Conservation (phyloP, 202 grass and related monocot species). For the Setaria viridis region DNA sequence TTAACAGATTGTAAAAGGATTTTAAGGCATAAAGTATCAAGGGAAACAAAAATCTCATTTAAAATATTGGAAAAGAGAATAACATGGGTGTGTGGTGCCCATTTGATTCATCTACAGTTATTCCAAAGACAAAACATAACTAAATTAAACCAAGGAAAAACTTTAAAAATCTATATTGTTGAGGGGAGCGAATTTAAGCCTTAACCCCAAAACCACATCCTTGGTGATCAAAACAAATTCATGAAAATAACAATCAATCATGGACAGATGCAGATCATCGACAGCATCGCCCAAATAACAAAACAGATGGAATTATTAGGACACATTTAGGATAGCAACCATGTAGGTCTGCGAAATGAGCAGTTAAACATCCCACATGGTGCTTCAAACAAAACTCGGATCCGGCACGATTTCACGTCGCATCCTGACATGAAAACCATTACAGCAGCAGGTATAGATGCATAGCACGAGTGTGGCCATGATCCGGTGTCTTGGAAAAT, state of each 20-base stretch:
- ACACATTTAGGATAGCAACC: not conserved
- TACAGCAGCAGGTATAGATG: not conserved
- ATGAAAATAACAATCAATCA: not conserved
- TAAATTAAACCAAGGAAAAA: not conserved
- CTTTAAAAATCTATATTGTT: not conserved
- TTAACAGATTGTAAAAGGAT: no score
- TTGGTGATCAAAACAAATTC: not conserved
- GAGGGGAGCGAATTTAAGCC: not conserved
- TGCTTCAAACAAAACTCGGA: not conserved
- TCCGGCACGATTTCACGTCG: conserved; percentile 5
- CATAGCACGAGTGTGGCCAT: not conserved
- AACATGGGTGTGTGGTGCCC: not conserved
- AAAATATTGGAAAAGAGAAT: not conserved
- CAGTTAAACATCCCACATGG: not conserved
- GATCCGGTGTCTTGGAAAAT: conserved; percentile 18
- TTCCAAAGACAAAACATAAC: not conserved
- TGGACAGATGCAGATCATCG: not conserved
- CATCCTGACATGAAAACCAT: conserved; percentile 22
- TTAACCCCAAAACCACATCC: not conserved
- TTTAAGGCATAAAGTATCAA: not conserved
- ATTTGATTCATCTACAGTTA: not conserved
- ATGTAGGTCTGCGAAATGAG: not conserved
- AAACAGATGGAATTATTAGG: not conserved
- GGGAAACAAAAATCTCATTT: not conserved
- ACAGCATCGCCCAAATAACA: not conserved